Conservation (phyloP, 2,329 filamentous ascomycete genomes). For the Chrysoporthe cubensis region DNA sequence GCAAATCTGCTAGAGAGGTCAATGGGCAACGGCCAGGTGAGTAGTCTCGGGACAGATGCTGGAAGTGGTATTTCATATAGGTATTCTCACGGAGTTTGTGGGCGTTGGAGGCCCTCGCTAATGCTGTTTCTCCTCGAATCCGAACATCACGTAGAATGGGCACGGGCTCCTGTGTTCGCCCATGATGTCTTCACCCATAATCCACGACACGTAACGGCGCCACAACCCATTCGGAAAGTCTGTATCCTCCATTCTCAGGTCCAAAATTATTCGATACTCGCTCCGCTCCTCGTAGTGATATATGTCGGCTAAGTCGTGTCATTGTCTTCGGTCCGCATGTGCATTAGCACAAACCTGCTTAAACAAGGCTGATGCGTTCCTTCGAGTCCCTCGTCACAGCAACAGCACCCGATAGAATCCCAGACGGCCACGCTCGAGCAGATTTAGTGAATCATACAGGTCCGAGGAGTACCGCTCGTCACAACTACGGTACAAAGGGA, state of each 20-base stretch:
- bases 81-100: background rate
- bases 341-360: background rate
- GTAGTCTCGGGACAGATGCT: background rate
- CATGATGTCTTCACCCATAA: background rate
- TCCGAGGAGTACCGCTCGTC: constrained; percentile 19
- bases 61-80: background rate
- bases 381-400: constrained; percentile 2
- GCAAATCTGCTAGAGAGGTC: too few relatives aligned
- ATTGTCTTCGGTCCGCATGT: background rate
- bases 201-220: background rate
- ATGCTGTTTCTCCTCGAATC: background rate
- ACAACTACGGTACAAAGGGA: constrained; percentile 8
- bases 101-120: background rate
- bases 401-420: background rate
- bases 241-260: background rate
- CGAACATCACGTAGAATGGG: background rate
- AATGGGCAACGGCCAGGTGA: background rate
- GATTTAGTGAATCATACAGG: constrained; percentile 21
- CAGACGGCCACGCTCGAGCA: background rate
- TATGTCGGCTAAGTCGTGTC: background rate
- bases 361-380: background rate
- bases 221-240: background rate
- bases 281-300: background rate
- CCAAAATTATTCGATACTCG: background rate
- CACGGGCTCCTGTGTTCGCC: background rate